These are phyloP conservation scores for Jackrogersella minutella DNA, from an alignment of 495 filamentous ascomycete species.

Conservation along the genomic window DNA sequence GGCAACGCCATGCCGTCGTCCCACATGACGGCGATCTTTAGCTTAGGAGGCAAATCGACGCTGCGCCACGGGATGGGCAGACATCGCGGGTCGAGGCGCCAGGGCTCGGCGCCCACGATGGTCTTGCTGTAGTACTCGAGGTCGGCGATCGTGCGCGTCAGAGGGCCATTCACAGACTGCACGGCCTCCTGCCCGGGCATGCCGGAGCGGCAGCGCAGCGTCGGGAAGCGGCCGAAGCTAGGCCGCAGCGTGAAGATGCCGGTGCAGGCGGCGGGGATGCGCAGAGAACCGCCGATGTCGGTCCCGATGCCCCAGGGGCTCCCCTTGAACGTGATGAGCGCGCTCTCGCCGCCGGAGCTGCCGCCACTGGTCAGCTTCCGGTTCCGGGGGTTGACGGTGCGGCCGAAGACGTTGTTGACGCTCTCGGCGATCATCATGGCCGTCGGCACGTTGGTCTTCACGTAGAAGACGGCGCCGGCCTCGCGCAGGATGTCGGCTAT, in stretches of 20 bases:
- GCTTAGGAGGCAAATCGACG: slow-evolving; percentile 58
- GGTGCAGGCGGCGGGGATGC: slow-evolving; percentile 86
- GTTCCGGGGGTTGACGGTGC: slow-evolving; percentile 78
- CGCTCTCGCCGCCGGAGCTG: slow-evolving; percentile 82
- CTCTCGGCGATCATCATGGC: slow-evolving; percentile 86
- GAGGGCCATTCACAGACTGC: slow-evolving; percentile 81
- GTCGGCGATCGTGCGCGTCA: slow-evolving; percentile 82
- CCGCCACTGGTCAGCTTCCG: slow-evolving; percentile 82
- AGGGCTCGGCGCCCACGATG: slow-evolving; percentile 79
- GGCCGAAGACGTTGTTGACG: slow-evolving; percentile 81
- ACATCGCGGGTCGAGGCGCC: slow-evolving; percentile 80
- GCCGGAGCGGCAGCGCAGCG: slow-evolving; percentile 75
- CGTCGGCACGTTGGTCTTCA: slow-evolving; percentile 86
- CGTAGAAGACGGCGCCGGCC: slow-evolving; percentile 86
- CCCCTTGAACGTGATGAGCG: slow-evolving; percentile 74
- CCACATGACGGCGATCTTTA: slow-evolving; percentile 75
- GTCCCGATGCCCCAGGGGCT: slow-evolving; percentile 84
- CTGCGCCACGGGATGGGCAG: slow-evolving; percentile 80
- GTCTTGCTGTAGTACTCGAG: slow-evolving; percentile 76
- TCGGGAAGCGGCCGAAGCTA: slow-evolving; percentile 85
- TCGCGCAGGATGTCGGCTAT: slow-evolving; percentile 67
- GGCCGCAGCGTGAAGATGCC: slow-evolving; percentile 86
- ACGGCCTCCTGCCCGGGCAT: slow-evolving; percentile 91
- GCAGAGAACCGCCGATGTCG: slow-evolving; percentile 86
- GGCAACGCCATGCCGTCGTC: slow-evolving; percentile 81